Evolutionary conservation across 352 stramenopile species (phyloP).

Genomic region (Pythium aphanidermatum): DNA sequence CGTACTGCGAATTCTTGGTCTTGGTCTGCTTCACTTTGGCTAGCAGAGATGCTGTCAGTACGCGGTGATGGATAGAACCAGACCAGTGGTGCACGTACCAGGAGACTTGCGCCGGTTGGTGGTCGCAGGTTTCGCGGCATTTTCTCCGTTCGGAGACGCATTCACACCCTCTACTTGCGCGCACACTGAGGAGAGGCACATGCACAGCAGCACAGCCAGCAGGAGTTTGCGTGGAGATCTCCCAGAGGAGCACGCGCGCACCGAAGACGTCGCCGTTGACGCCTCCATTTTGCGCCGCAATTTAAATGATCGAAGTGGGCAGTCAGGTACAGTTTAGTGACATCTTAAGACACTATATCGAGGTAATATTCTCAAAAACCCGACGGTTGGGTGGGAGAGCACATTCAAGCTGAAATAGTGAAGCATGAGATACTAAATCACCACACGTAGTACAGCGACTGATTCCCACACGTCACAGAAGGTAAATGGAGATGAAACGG

Average conservation of each 20-base stretch:
- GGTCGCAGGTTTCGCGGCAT: too few species aligned
- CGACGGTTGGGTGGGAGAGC: conserved; percentile 7
- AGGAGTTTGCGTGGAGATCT: conserved; percentile 1
- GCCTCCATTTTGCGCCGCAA: conserved; percentile 1
- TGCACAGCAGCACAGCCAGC: background rate
- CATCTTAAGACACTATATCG: background rate
- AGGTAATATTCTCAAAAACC: conserved; percentile 3
- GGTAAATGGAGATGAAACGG: too few species aligned
- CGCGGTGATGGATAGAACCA: background rate
- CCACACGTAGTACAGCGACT: too few species aligned
- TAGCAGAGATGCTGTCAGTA: background rate
- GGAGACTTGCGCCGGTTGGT: too few species aligned
- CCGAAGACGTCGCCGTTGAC: conserved; percentile 11
- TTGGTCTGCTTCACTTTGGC: conserved; percentile 1
- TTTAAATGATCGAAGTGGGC: background rate
- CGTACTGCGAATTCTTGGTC: background rate
- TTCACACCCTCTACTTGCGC: too few species aligned
- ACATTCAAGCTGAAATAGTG: too few species aligned
- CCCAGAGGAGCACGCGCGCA: background rate
- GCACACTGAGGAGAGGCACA: conserved; percentile 1
- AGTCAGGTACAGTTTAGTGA: background rate
- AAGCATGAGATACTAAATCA: too few species aligned
- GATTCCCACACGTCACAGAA: too few species aligned
- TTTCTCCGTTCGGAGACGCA: too few species aligned
- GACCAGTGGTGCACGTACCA: too few species aligned